phyloP scores from a whole-genome alignment of 805 yeast species.

The Danielia reshetovae region DNA sequence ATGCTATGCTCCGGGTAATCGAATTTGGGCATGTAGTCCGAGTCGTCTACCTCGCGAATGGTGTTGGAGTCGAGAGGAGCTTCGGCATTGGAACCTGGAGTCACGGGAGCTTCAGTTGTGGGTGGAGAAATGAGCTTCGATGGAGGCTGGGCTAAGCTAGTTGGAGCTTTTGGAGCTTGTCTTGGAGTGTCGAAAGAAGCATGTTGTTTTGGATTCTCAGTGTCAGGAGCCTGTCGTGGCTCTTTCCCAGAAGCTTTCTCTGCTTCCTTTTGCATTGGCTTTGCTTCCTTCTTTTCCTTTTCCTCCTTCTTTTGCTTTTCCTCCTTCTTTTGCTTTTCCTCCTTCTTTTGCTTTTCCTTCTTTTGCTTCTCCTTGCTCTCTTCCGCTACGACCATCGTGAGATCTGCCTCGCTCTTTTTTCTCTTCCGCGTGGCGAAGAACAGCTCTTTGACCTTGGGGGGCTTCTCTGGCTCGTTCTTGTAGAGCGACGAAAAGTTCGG shows the following conservation, averaged over 20 bases:
- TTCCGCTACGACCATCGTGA: not conserved
- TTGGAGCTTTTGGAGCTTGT: too few species aligned
- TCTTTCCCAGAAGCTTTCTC: not conserved
- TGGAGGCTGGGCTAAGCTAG: not conserved
- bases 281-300: not conserved
- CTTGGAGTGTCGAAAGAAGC: too few species aligned
- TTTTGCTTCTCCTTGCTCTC: not conserved
- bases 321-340: not conserved
- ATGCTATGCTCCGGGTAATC: not conserved
- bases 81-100: conserved; percentile 13
- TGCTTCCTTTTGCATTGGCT: not conserved
- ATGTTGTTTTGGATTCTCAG: too few species aligned
- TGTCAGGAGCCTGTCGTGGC: not conserved
- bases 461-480: conserved; percentile 1
- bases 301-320: not conserved
- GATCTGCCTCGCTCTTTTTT: conserved; percentile 13
- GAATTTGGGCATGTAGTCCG: conserved; percentile 13
- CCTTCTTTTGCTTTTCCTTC: not conserved
- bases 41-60: conserved; percentile 18
- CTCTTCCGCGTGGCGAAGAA: conserved; percentile 17
- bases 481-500: conserved; percentile 21
- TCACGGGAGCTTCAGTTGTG: not conserved
- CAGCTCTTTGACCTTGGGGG: conserved; percentile 1
- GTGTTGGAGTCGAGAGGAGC: conserved; percentile 17
- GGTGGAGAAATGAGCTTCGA: not conserved